phyloP scores from a whole-genome alignment of 2,329 filamentous ascomycete species.

The Magnaporthales sp. region DNA sequence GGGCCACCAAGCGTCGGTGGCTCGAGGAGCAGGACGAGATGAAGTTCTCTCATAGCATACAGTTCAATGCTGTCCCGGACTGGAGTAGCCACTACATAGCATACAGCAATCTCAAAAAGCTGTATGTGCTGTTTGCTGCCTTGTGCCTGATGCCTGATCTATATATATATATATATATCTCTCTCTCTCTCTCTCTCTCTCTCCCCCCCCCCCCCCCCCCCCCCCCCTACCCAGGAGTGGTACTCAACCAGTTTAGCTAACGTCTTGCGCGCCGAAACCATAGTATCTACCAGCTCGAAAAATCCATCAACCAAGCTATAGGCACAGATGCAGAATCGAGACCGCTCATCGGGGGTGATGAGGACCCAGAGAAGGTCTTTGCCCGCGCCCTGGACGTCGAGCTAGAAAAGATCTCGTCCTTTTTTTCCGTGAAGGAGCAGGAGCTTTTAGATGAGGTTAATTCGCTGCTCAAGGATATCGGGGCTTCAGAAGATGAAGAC shows the following conservation, averaged over 20 bases:
- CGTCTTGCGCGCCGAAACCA: not conserved
- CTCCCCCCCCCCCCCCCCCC: too few species aligned
- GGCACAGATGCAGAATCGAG: conserved; percentile 71
- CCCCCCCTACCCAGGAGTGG: not conserved
- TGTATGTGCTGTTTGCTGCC: conserved; percentile 47
- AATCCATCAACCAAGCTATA: conserved; percentile 59
- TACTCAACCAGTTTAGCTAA: not conserved
- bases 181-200: too few species aligned
- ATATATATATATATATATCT: too few species aligned
- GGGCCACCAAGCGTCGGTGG: conserved; percentile 56
- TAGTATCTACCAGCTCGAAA: conserved; percentile 93
- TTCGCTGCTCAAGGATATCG: conserved; percentile 66
- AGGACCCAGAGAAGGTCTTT: conserved; percentile 77
- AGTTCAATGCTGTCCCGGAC: conserved; percentile 99
- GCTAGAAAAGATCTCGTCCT: conserved; percentile 86
- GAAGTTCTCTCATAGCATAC: conserved; percentile 99
- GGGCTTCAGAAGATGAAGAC: conserved; percentile 54
- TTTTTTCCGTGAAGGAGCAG: conserved; percentile 81
- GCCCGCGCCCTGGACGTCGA: conserved; percentile 75
- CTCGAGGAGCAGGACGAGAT: conserved; percentile 75
- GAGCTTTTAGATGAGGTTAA: conserved; percentile 79
- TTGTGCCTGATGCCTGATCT: too few species aligned
- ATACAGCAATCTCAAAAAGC: conserved; percentile 97
- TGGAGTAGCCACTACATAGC: conserved; percentile 98
- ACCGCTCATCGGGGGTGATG: conserved; percentile 63